These are phyloP conservation scores for Botrytis elliptica DNA, from an alignment of 2,329 filamentous ascomycete genomes.

Conservation along the genomic window DNA sequence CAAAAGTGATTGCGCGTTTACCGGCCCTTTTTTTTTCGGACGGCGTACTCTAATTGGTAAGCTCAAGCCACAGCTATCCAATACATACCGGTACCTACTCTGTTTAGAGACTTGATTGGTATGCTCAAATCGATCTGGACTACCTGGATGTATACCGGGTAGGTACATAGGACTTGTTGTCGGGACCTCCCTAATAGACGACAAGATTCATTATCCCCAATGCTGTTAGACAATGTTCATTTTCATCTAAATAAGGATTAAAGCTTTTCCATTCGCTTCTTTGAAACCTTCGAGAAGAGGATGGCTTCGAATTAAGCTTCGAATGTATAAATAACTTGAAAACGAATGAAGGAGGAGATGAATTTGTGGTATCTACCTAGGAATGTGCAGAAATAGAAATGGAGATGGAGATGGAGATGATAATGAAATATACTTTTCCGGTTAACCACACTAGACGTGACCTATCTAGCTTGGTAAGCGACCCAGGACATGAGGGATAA, in stretches of 20 bases:
- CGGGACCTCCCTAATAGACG: background rate
- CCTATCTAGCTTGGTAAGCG: background rate
- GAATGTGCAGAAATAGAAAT: no score
- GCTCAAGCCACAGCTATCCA: background rate
- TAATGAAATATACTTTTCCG: background rate
- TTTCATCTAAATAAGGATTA: background rate
- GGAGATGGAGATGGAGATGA: no score
- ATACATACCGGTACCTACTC: background rate
- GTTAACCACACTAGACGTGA: background rate
- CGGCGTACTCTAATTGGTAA: background rate
- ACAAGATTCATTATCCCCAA: background rate
- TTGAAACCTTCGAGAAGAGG: background rate
- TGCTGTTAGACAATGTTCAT: background rate
- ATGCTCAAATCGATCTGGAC: background rate
- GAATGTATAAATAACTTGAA: background rate
- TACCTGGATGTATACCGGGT: no score
- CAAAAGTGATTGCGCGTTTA: slow-evolving; percentile 13
- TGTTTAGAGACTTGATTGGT: background rate
- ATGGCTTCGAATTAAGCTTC: background rate
- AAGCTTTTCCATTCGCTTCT: background rate
- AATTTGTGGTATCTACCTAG: background rate
- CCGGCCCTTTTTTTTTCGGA: slow-evolving; percentile 3
- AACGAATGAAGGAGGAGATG: background rate
- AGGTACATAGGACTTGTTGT: background rate
- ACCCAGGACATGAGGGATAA: background rate